Evolutionary conservation across 2,329 filamentous ascomycete species (phyloP).

Genomic region (Ophiostoma sp.): DNA sequence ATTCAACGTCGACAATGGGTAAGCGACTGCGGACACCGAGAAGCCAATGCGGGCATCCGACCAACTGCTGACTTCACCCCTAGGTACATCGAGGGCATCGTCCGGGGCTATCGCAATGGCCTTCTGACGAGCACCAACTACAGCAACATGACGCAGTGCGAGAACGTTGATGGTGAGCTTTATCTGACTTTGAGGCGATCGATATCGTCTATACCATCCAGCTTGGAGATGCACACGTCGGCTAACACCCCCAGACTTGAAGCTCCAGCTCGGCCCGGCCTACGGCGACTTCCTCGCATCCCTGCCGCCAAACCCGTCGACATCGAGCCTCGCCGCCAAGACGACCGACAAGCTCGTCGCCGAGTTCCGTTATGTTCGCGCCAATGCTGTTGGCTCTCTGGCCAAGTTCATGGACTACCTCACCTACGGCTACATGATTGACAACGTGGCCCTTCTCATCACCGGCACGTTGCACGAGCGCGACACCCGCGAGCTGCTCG

Average conservation of each 20-base stretch:
- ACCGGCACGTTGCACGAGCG: conserved; percentile 96
- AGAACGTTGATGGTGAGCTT: conserved; percentile 82
- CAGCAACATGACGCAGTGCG: conserved; percentile 94
- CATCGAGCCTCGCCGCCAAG: conserved; percentile 88
- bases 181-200: background rate
- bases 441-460: conserved; percentile 96
- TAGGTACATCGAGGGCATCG: conserved; percentile 95
- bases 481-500: conserved; percentile 91
- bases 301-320: conserved; percentile 94
- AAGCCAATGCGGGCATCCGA: background rate
- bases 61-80: conserved; percentile 16
- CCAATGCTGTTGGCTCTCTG: conserved; percentile 87
- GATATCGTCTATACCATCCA: background rate
- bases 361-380: conserved; percentile 94
- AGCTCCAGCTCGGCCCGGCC: conserved; percentile 92
- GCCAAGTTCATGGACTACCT: conserved; percentile 97
- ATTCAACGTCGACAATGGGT: conserved; percentile 95
- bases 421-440: conserved; percentile 99
- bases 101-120: conserved; percentile 93
- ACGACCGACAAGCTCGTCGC: conserved; percentile 97
- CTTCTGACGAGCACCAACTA: conserved; percentile 90
- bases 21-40: conserved; percentile 37
- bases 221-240: background rate
- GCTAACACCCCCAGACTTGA: conserved; percentile 67
- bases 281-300: conserved; percentile 96